These are phyloP conservation scores for Kodamaea suecica DNA, from an alignment of 1,139 yeast genomes.

Conservation along the genomic window DNA sequence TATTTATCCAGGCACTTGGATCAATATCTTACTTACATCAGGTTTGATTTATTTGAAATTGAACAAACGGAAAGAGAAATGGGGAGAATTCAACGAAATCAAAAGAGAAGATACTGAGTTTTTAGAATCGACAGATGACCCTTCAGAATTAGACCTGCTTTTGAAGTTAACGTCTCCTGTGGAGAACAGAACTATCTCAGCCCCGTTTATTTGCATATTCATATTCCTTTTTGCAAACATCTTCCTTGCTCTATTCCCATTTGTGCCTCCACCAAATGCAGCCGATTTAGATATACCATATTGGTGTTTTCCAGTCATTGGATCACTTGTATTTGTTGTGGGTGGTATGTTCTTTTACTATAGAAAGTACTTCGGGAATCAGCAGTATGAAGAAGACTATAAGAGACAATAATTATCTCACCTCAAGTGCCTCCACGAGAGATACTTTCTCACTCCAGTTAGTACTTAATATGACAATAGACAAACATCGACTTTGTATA, in stretches of 20 bases:
- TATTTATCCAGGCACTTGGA: slow-evolving; percentile 53
- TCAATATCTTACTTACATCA: slow-evolving; percentile 38
- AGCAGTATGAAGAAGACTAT: slow-evolving; percentile 15
- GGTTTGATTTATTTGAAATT: slow-evolving; percentile 43
- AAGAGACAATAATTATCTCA: not conserved
- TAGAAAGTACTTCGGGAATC: slow-evolving; percentile 11
- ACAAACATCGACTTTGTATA: too few species aligned
- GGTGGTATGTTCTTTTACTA: slow-evolving; percentile 38
- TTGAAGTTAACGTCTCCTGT: slow-evolving; percentile 2
- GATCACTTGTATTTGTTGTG: slow-evolving; percentile 42
- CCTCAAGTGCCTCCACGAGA: too few species aligned
- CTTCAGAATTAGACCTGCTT: slow-evolving; percentile 6
- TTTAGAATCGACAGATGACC: slow-evolving; percentile 6
- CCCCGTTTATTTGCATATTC: slow-evolving; percentile 30
- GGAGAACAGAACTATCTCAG: slow-evolving; percentile 14
- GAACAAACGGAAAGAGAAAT: slow-evolving; percentile 27
- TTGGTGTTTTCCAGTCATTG: slow-evolving; percentile 57
- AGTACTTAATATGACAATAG: too few species aligned
- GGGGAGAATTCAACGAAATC: slow-evolving; percentile 28
- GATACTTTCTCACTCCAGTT: too few species aligned
- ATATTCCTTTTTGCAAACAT: slow-evolving; percentile 49
- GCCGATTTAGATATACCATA: slow-evolving; percentile 39
- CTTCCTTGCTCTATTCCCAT: slow-evolving; percentile 55
- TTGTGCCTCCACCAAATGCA: slow-evolving; percentile 50
- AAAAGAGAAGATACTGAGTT: slow-evolving; percentile 7